phyloP scores from a whole-genome alignment of 1,284 basidiomycete species.

The Volvariella surrecta region DNA sequence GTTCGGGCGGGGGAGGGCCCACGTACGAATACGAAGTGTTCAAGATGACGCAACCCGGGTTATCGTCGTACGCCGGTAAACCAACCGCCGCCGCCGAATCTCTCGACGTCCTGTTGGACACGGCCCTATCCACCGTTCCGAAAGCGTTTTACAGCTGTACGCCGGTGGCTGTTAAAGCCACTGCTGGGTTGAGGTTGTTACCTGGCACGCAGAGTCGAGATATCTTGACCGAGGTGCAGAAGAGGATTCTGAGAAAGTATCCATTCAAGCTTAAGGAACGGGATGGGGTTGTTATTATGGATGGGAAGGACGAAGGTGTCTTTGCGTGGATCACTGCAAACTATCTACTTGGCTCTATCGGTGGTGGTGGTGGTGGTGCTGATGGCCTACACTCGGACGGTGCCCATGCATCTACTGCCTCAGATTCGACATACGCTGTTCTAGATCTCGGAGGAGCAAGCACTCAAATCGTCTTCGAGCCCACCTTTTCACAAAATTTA shows the following conservation, averaged over 20 bases:
- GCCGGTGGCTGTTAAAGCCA: constrained; percentile 91
- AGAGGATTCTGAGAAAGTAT: constrained; percentile 55
- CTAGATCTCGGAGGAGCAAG: constrained; percentile 96
- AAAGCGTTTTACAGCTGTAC: constrained; percentile 63
- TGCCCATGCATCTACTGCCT: neutral
- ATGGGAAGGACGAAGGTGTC: constrained; percentile 94
- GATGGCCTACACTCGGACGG: constrained; percentile 1
- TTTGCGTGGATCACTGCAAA: constrained; percentile 99
- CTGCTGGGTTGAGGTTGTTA: constrained; percentile 83
- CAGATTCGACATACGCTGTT: constrained; percentile 71
- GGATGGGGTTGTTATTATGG: constrained; percentile 82
- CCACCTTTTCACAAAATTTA: constrained; percentile 40
- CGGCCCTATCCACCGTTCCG: constrained; percentile 77
- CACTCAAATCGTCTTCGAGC: constrained; percentile 98
- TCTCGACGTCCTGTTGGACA: constrained; percentile 76
- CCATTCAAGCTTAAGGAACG: constrained; percentile 66
- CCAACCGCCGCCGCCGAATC: constrained; percentile 70
- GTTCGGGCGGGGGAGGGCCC: constrained; percentile 43
- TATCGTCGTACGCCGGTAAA: constrained; percentile 59
- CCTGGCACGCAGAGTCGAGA: constrained; percentile 58
- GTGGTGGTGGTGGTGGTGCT: constrained; percentile 24
- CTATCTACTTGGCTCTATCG: constrained; percentile 77
- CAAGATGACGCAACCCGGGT: constrained; percentile 74
- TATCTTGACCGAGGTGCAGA: constrained; percentile 75
- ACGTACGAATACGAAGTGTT: constrained; percentile 93